Base-by-base conservation (phyloP, 495 filamentous ascomycete genomes). In the Xylaria cubensis region DNA sequence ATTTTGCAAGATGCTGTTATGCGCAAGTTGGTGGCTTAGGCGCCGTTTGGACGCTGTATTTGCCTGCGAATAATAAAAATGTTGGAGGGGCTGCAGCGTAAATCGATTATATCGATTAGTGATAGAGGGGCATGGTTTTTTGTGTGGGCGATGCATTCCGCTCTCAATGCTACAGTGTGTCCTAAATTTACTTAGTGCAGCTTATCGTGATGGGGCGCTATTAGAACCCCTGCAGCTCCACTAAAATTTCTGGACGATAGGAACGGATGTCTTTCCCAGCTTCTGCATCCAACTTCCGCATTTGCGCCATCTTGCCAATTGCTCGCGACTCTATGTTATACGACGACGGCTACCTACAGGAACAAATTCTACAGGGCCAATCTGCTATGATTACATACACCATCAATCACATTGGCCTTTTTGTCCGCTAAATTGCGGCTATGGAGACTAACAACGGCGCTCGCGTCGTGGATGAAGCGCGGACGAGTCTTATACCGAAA, bases 401-500 rank as follows among this genome's bases (percentile, higher is more conserved):
- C 1, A 0, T n/a, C n/a, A 73, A 76, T 66, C 36, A 0, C 0
- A 17, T 50, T 36, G n/a, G 29, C 51, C 34, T n/a, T 44, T 17
- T 48, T 62, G 1, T 34, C 75, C 13, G 46, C 73, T 67, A 74
- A 72, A 12, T 36, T 21, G 70, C 72, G 59, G 70, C 75, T 56
- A 70, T 70, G 67, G 67, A 73, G 58, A 48, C 66, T 29, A 70
- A 77, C 72, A 87, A 85, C 81, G 85, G 86, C 68, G 83, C 86
- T 17, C 77, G 85, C 39, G 74, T 84, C 59, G 70, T 86, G 36
- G 80, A 80, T 3, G 78, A 80, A 50, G 73, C 83, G n/a, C 78
- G 86, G 65, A 82, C 81, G 41, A 82, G 87, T 68, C 80, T 84
- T 48, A 74, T 77, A 19, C 79, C 82, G 32, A 83, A 81, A 73